Evolutionary conservation across 192 early-diverging fungal species (phyloP), one percentile per base, ranked within the genome.

Genomic region (Allomyces macrogynus): DNA sequence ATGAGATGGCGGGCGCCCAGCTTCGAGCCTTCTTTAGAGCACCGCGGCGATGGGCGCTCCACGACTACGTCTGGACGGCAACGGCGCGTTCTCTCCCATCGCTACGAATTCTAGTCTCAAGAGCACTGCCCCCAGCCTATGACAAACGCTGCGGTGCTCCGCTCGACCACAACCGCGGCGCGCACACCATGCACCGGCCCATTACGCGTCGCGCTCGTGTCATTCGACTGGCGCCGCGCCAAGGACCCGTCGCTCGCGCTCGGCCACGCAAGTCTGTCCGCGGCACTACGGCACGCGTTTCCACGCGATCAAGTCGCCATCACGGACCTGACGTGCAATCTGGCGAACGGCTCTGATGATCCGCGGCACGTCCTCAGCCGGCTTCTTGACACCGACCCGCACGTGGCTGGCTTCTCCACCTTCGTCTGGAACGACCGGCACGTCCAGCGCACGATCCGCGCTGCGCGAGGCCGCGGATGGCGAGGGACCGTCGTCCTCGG

Each of bases 341-440:
- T 27, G 9, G 23, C 40, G 5, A 62, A n/a, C 62, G 32, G 22
- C 24, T 20, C 61, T 63, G 60, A 26, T 11, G 20, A 66, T 23
- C 65, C 24, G 22, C 26, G 27, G 8, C 32, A 63, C 9, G 61
- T 63, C 49, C 26, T 66, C 2, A 20, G 23, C 20, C 54, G 22
- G 20, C 65, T 66, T 7, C 65, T 54, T 1, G 20, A 44, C 0
- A 44, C 54, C 20, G n/a, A 26, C 12, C 65, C 32, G 24, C 27
- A 22, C 12, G 8, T 68, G 18, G 24, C 68, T 20, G 67, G 65
- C 5, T 54, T 68, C n/a, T 64, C 65, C 24, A 60, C 42, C 16
- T 68, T 69, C 25, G 26, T 68, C 10, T 68, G 67, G 67, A 68
- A 68, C 24, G 67, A 68, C 49, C 26, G 9, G 8, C 67, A 67